Evolutionary conservation across 441 rosid genomes (phyloP).

Genomic region (Gossypium trilobum): DNA sequence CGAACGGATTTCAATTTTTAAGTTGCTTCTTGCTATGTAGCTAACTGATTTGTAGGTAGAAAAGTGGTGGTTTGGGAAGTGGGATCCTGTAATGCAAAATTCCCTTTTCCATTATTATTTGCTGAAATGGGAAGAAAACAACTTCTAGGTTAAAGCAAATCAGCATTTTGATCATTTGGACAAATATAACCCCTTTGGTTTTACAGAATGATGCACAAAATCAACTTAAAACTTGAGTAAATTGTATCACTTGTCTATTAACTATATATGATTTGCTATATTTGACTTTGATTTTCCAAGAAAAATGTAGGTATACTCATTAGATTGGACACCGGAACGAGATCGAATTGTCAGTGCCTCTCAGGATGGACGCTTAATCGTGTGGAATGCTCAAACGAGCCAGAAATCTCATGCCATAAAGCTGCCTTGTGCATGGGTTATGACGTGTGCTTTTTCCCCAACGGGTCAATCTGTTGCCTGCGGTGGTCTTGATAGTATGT

Average conservation of each 20-base stretch:
- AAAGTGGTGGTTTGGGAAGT: background rate
- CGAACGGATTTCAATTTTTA: background rate
- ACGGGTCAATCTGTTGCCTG: conserved; percentile 87
- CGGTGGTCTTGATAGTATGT: conserved; percentile 90
- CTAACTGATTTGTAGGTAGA: no score
- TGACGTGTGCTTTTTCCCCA: conserved; percentile 96
- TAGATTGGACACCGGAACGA: conserved; percentile 85
- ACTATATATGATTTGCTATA: background rate
- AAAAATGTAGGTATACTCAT: conserved; percentile 60
- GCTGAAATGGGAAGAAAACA: conserved; percentile 1
- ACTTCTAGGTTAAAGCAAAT: background rate
- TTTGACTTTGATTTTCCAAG: conserved; percentile 9
- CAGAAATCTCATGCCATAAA: conserved; percentile 92
- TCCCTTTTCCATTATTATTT: background rate
- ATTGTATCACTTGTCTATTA: background rate
- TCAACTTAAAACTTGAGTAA: background rate
- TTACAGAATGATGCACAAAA: background rate
- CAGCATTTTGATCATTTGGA: background rate
- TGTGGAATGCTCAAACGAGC: conserved; percentile 94
- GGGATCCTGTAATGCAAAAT: background rate
- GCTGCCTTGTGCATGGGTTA: conserved; percentile 95
- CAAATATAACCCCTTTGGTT: background rate
- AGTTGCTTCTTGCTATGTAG: background rate
- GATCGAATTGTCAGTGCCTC: conserved; percentile 92
- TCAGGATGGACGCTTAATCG: conserved; percentile 83